phyloP scores from a whole-genome alignment of 352 stramenopile species.

The Thalassiosira allenii region DNA sequence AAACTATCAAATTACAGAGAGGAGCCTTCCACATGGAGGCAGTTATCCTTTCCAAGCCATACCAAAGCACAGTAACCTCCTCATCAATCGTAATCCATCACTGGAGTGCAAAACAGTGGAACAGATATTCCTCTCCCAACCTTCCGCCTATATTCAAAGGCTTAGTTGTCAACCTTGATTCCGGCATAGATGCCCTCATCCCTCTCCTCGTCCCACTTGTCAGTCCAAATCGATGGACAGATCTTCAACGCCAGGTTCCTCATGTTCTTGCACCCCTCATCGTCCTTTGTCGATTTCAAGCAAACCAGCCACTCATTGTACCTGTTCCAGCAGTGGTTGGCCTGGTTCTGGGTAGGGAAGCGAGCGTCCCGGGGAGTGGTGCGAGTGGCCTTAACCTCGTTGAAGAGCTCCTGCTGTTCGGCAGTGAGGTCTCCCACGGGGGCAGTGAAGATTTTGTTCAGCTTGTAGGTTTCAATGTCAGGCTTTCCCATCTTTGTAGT shows the following conservation, averaged over 20 bases:
- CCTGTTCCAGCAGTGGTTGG: slow-evolving; percentile 88
- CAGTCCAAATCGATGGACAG: slow-evolving; percentile 81
- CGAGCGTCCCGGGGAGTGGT: slow-evolving; percentile 82
- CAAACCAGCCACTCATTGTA: slow-evolving; percentile 98
- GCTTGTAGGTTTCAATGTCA: slow-evolving; percentile 60
- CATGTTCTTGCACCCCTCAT: slow-evolving; percentile 88
- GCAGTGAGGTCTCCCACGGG: slow-evolving; percentile 70
- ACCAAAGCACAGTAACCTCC: no score
- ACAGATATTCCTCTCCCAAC: no score
- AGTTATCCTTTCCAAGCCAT: no score
- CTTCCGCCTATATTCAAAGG: no score
- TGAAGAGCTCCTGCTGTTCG: slow-evolving; percentile 78
- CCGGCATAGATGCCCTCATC: slow-evolving; percentile 72
- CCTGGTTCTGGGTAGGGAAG: slow-evolving; percentile 85
- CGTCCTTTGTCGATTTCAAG: slow-evolving; percentile 94
- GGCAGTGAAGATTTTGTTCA: slow-evolving; percentile 67
- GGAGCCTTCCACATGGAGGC: no score
- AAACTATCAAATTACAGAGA: no score
- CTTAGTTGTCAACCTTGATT: no score
- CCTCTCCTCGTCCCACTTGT: slow-evolving; percentile 83
- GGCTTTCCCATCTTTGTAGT: slow-evolving; percentile 25
- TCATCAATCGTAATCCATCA: no score
- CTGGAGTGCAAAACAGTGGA: no score
- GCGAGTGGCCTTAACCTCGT: slow-evolving; percentile 73
- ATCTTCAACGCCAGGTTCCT: slow-evolving; percentile 76